These are phyloP conservation scores for Anisodus acutangulus DNA, from an alignment of 257 asterid species.

Conservation along the genomic window DNA sequence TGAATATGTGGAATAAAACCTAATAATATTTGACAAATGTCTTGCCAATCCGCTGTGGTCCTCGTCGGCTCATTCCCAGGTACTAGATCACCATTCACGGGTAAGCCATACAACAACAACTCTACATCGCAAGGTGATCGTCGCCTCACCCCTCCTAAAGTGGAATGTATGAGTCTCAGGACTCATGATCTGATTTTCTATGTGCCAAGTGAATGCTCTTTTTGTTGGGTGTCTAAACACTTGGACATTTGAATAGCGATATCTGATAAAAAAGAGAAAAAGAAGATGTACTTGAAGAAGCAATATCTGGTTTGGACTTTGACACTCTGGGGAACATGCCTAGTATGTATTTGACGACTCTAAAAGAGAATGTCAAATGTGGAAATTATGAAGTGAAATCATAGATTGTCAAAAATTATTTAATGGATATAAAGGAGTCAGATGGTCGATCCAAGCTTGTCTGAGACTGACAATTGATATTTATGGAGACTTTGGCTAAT, in stretches of 20 bases:
- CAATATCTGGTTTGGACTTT: not conserved
- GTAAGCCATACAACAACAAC: no score
- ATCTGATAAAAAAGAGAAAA: not conserved
- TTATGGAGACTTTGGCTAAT: not conserved
- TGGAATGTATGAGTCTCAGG: not conserved
- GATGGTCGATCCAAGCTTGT: not conserved
- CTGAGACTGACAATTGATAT: not conserved
- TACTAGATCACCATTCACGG: no score
- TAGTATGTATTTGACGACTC: not conserved
- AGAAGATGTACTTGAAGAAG: not conserved
- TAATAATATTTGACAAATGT: no score
- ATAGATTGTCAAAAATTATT: not conserved
- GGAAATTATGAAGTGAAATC: not conserved
- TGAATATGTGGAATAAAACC: no score
- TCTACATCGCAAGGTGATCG: no score
- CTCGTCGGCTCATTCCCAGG: no score
- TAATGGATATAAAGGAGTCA: not conserved
- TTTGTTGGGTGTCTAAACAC: not conserved
- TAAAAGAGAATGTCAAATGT: not conserved
- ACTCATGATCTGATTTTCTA: slow-evolving; percentile 9
- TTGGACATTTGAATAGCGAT: not conserved
- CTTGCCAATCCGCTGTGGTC: no score
- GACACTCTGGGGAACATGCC: not conserved
- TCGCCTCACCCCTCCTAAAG: no score
- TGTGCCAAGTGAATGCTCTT: not conserved